Evolutionary conservation across 1,284 basidiomycete genomes (phyloP), one percentile per base, ranked within the genome.

Genomic region (Phenoliferia sp.): DNA sequence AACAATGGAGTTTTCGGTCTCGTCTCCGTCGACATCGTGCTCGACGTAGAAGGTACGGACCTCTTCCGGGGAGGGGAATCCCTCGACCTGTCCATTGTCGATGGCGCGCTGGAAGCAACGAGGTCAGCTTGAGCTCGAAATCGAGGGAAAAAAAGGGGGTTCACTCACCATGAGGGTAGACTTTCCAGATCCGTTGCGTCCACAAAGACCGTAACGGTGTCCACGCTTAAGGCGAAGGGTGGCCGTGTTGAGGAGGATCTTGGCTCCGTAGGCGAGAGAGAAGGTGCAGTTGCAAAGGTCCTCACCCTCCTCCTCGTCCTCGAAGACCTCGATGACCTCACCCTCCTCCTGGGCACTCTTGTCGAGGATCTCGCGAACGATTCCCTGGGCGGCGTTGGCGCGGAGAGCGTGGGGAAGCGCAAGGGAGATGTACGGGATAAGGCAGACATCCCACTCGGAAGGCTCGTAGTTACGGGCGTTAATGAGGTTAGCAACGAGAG

Each of bases 21-120:
- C 94, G 79, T 87, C 90, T 68, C 94, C 94, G 78, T 97, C 94
- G 76, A 97, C 75, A 44, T 96, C 94, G 85, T 97, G 94, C 85
- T 96, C 94, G 78, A 97, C 94, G 83, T 96, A 96, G 87, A 95
- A 96, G 74, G 94, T 97, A 79, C 94, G 91, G 80, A 97, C 94
- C 78, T 92, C 89, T 71, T 94, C 90, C 66, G 91, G 92, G 48
- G 91, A 93, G 29, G 94, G 94, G 89, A 97, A 97, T 76, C 94
- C 94, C 80, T 97, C 94, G 76, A 97, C 93, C 83, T 97, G 94
- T 71, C 91, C 84, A 71, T 76, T 77, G 64, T 76, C 73, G 70
- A 78, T 78, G 60, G 77, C 76, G 61, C 76, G 68, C 68, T 69
- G 58, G 10, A 2, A 12, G 10, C 22, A 57, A 59, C 31, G 36